phyloP scores from a whole-genome alignment of 2,329 filamentous ascomycete genomes.

The Ophiostoma quercus region DNA sequence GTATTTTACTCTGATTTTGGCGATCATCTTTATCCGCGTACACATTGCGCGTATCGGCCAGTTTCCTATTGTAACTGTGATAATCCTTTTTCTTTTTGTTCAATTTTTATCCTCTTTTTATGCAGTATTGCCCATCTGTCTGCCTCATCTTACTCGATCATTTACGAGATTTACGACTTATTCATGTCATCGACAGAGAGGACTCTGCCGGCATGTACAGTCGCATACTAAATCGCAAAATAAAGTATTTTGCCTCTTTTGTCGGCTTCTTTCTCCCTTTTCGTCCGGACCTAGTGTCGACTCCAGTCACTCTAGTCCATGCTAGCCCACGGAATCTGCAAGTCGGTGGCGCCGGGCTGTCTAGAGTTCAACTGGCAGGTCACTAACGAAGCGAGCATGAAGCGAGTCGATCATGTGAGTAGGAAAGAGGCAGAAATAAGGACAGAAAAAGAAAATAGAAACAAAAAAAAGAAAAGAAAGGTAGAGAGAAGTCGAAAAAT shows the following conservation, averaged over 20 bases:
- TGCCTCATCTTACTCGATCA: background rate
- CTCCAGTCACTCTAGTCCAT: background rate
- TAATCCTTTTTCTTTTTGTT: background rate
- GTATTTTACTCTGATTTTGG: background rate
- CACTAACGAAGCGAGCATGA: constrained; percentile 5
- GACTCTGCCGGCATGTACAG: background rate
- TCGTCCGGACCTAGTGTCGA: background rate
- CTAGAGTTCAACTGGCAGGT: background rate
- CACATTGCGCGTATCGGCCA: constrained; percentile 6
- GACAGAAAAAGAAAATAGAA: background rate
- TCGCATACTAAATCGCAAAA: background rate
- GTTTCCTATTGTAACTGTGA: background rate
- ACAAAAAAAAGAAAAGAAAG: background rate
- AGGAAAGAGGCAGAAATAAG: too few species aligned
- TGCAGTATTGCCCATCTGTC: background rate
- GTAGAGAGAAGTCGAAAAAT: background rate
- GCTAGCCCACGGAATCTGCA: background rate
- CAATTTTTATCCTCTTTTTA: background rate
- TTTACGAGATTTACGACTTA: background rate
- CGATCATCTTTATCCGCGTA: background rate
- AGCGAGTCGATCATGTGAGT: background rate
- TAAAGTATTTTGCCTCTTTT: constrained; percentile 6
- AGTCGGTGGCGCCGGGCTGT: background rate
- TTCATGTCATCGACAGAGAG: background rate
- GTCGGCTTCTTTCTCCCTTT: background rate